Conservation (phyloP, 768 basidiomycete species). For the Lactarius sp. region DNA sequence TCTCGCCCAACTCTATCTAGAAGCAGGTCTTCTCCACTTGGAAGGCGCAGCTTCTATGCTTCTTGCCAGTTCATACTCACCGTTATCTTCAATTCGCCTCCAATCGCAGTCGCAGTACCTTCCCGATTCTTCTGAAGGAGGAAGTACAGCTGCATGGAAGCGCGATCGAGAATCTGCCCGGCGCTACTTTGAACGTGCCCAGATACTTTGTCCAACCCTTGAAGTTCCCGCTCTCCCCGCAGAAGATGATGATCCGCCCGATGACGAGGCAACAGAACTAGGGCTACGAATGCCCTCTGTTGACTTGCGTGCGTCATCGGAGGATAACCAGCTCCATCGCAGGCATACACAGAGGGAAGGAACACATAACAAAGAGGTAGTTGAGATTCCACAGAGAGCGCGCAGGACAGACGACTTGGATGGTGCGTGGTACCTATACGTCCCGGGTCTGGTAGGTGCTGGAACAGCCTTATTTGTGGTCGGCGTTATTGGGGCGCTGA, state of each 20-base stretch:
- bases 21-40: slow-evolving; percentile 75
- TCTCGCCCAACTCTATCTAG: slow-evolving; percentile 70
- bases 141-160: slow-evolving; percentile 67
- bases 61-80: slow-evolving; percentile 68
- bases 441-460: slow-evolving; percentile 75
- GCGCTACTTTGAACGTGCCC: slow-evolving; percentile 69
- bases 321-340: slow-evolving; percentile 27
- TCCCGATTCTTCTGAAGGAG: slow-evolving; percentile 30
- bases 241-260: slow-evolving; percentile 33
- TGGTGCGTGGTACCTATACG: slow-evolving; percentile 72
- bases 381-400: slow-evolving; percentile 30
- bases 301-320: slow-evolving; percentile 35
- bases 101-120: slow-evolving; percentile 33
- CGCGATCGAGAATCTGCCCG: slow-evolving; percentile 67
- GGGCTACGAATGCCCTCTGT: slow-evolving; percentile 68
- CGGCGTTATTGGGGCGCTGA: slow-evolving; percentile 71
- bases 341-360: slow-evolving; percentile 23
- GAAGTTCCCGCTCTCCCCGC: slow-evolving; percentile 66
- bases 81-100: slow-evolving; percentile 71
- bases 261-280: slow-evolving; percentile 30
- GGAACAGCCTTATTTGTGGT: slow-evolving; percentile 80
- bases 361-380: slow-evolving; percentile 9
- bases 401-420: slow-evolving; percentile 59
- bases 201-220: slow-evolving; percentile 51
- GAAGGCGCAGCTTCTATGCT: slow-evolving; percentile 73